These are phyloP conservation scores for Pseudonitzschia multistriata DNA, from an alignment of 108 stramenopile species.

Conservation along the genomic window DNA sequence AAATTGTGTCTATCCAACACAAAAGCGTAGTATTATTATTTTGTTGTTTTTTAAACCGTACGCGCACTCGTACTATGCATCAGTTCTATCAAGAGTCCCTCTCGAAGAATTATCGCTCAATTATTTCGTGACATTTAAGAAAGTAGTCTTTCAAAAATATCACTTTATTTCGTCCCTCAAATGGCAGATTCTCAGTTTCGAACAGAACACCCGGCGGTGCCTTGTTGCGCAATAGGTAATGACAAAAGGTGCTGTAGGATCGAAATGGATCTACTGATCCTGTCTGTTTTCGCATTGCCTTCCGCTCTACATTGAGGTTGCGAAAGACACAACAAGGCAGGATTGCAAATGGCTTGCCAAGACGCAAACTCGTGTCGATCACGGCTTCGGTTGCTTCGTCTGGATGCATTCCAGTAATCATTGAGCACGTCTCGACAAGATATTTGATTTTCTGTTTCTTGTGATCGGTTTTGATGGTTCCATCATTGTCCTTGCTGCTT, in stretches of 20 bases:
- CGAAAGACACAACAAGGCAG: constrained; percentile 70
- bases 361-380: constrained; percentile 57
- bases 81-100: neutral
- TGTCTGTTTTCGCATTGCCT: constrained; percentile 18
- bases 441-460: constrained; percentile 14
- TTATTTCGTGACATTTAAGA: neutral
- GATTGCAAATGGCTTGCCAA: constrained; percentile 63
- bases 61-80: no score
- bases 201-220: constrained; percentile 33
- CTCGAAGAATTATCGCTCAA: neutral
- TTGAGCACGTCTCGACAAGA: constrained; percentile 45
- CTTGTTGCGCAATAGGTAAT: constrained; percentile 55
- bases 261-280: constrained; percentile 39
- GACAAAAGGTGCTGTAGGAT: constrained; percentile 51
- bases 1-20: no score
- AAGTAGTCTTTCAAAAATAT: constrained; percentile 29
- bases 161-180: constrained; percentile 62
- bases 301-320: constrained; percentile 46
- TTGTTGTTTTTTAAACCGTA: no score
- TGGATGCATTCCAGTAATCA: constrained; percentile 84
- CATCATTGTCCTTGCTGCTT: constrained; percentile 13
- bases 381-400: constrained; percentile 82
- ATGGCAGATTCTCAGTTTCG: constrained; percentile 45
- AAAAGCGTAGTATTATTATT: no score
- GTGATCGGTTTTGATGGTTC: neutral